Base-by-base conservation (phyloP, 1,139 yeast species). In the Nakaseomyces uthaithaninus region DNA sequence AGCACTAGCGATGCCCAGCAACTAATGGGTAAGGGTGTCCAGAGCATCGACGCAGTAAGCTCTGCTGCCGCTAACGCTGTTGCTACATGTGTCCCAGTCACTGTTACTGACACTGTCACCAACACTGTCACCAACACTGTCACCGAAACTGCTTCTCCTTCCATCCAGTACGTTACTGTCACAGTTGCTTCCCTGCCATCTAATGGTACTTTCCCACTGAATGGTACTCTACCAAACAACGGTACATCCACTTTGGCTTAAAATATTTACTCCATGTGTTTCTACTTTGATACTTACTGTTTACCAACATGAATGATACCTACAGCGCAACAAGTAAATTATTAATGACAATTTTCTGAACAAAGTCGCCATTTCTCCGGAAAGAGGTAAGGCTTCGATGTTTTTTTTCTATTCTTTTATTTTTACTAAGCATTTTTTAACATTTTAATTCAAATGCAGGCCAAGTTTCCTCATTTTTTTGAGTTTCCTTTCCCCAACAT, bases 61-160 rank as follows among this genome's bases (percentile, higher is more conserved):
- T 14, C 16, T 10, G 10, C 36, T 22, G 23, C 42, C 12, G 39
- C 43, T 17, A 26, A 42, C 14, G 31, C 39, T 9, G 36, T 39
- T 38, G 30, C 44, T 18, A 18, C 33, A 11, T 46, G 56, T 42
- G 44, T 46, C 25, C 54, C 57, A 27, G 43, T 31, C 9, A 41
- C 41, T 22, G 36, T 50, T 36, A 52, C 54, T 26, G 57, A 55
- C 23, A 57, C 61, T n/a, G 56, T 53, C 16, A 52, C 57, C 19
- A 44, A 49, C 27, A 47, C 49, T 15, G 26, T 31, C 10, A 40
- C 49, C 19, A 26, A 42, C 19, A 36, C 45, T 24, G 45, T 50
- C 15, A 46, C 47, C 27, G 40, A 42, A 12, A 44, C 48, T 26
- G 44, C 16, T 35, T 12, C 31, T 22, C 18, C 26, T n/a, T 16